Evolutionary conservation across 1,284 basidiomycete genomes (phyloP).

Genomic region (Rhizopogon parksii): DNA sequence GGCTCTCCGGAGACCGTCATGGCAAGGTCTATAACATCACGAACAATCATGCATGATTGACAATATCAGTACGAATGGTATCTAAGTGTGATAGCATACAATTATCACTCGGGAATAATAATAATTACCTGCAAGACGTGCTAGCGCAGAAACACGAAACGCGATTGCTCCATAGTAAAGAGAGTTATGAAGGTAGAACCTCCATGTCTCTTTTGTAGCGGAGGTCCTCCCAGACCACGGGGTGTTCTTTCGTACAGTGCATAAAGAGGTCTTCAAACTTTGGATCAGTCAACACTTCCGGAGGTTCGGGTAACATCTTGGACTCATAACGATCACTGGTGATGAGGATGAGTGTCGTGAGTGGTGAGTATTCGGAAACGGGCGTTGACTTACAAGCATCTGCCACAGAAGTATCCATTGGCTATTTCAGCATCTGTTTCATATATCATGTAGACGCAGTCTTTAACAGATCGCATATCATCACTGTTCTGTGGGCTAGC

Average conservation of each 20-base stretch:
- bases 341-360: neutral
- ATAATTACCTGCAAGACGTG: constrained; percentile 10
- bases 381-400: constrained; percentile 43
- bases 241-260: constrained; percentile 27
- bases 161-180: neutral
- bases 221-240: constrained; percentile 24
- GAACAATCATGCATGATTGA: neutral
- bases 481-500: neutral
- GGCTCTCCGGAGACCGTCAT: too few relatives aligned
- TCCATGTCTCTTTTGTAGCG: constrained; percentile 13
- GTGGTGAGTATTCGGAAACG: neutral
- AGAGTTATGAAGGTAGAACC: neutral
- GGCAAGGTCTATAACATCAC: too few relatives aligned
- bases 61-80: neutral
- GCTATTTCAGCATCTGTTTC: constrained; percentile 34
- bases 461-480: constrained; percentile 25
- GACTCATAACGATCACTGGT: constrained; percentile 28
- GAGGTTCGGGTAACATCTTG: constrained; percentile 23
- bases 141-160: neutral
- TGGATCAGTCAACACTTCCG: constrained; percentile 27
- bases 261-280: constrained; percentile 24
- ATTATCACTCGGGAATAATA: neutral
- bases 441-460: constrained; percentile 42
- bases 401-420: constrained; percentile 35
- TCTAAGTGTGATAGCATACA: neutral